Evolutionary conservation across 164 flowering plant species (phyloP).

Genomic region (Sedum album): DNA sequence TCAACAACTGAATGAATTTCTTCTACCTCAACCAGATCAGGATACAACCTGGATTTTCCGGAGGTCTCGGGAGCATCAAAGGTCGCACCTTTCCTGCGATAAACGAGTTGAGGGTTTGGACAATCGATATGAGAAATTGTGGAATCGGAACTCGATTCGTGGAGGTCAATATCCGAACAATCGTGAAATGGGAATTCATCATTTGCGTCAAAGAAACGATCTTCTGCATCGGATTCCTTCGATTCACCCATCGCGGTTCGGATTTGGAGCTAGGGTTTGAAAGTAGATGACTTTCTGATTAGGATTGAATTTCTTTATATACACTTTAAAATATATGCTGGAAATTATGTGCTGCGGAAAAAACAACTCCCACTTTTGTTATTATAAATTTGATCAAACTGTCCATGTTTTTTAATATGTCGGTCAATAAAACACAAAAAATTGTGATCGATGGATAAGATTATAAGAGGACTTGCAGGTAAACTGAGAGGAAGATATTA

Average conservation of each 20-base stretch:
- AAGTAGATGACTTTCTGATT: neutral
- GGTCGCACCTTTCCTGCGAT: neutral
- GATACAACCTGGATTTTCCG: neutral
- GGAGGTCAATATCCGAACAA: constrained; percentile 15
- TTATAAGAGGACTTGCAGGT: too few relatives aligned
- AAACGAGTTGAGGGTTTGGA: neutral
- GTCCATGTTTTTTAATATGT: too few relatives aligned
- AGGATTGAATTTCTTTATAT: too few relatives aligned
- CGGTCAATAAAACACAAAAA: too few relatives aligned
- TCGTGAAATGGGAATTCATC: constrained; percentile 29
- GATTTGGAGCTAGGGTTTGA: neutral
- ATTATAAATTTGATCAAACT: too few relatives aligned
- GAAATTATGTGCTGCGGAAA: too few relatives aligned
- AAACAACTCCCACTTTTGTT: too few relatives aligned
- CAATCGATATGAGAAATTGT: constrained; percentile 7
- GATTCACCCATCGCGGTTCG: neutral
- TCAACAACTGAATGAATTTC: neutral
- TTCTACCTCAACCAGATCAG: neutral
- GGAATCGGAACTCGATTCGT: constrained; percentile 16
- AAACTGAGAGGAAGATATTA: too few relatives aligned
- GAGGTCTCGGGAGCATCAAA: neutral
- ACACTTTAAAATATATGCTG: too few relatives aligned
- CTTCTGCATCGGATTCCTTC: neutral
- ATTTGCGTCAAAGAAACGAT: neutral
- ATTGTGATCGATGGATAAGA: too few relatives aligned